Evolutionary conservation across 2,329 filamentous ascomycete genomes (phyloP).

Genomic region (Talaromyces piceae): DNA sequence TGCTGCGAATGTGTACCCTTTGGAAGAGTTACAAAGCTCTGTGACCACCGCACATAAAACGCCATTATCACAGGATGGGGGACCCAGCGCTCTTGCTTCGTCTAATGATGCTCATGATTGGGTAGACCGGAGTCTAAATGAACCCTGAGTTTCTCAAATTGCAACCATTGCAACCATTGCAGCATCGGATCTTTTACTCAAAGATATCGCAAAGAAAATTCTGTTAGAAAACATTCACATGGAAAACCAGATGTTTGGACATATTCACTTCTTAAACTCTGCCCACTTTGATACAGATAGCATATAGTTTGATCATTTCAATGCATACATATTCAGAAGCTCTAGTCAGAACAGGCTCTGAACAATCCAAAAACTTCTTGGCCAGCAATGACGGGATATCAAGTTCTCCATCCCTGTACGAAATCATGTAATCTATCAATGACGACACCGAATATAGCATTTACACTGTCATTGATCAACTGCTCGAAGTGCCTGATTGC

Average conservation of each 20-base stretch:
- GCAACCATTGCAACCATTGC: too few relatives aligned
- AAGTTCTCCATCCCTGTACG: conserved; percentile 84
- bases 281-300: not conserved
- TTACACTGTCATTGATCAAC: conserved; percentile 83
- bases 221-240: not conserved
- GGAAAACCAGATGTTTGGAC: not conserved
- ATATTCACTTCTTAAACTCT: not conserved
- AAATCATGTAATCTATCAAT: conserved; percentile 93
- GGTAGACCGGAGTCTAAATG: conserved; percentile 4
- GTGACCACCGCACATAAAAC: not conserved
- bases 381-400: not conserved
- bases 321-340: not conserved
- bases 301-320: not conserved
- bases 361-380: not conserved
- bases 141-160: not conserved
- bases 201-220: too few relatives aligned
- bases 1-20: conserved; percentile 6
- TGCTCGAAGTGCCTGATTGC: conserved; percentile 81
- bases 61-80: not conserved
- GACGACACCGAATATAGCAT: conserved; percentile 82
- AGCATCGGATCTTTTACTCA: too few relatives aligned
- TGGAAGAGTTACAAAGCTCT: conserved; percentile 1
- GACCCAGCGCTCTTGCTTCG: not conserved
- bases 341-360: not conserved
- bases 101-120: conserved; percentile 2